A percentile compares a stretch with the other conserved stretches of the same genome.
phyloP scores from a whole-genome alignment of 768 basidiomycete genomes.

The Brasilioporus rufonigricans region DNA sequence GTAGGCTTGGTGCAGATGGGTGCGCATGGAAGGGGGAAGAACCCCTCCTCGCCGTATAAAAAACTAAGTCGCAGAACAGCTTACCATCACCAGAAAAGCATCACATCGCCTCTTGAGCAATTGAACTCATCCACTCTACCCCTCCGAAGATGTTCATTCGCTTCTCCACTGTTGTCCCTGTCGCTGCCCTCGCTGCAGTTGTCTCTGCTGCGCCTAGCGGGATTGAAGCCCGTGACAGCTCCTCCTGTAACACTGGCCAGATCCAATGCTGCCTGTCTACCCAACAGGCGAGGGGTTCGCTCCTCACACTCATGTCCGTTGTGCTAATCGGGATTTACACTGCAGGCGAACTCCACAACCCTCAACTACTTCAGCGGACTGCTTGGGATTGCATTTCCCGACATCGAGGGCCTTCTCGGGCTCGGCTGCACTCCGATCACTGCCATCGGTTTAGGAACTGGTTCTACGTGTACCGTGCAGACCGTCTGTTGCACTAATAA shows the following conservation, averaged over 20 bases:
- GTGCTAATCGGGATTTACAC: background rate
- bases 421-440: slow-evolving; percentile 6
- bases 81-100: background rate
- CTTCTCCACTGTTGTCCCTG: slow-evolving; percentile 4
- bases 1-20: no score
- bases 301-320: no score
- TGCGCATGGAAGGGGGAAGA: no score
- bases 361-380: background rate
- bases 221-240: background rate
- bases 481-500: background rate
- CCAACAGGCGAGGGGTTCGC: background rate
- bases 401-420: background rate
- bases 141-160: slow-evolving; percentile 5
- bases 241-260: slow-evolving; percentile 12
- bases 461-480: background rate
- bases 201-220: slow-evolving; percentile 7
- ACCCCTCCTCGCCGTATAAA: slow-evolving; percentile 13
- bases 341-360: background rate
- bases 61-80: background rate
- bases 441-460: background rate
- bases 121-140: background rate
- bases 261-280: slow-evolving; percentile 10
- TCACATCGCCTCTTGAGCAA: background rate
- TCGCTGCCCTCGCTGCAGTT: slow-evolving; percentile 7
- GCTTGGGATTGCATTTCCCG: background rate